These are phyloP conservation scores for Viridothelium virens DNA, from an alignment of 495 filamentous ascomycete species.

Conservation along the genomic window DNA sequence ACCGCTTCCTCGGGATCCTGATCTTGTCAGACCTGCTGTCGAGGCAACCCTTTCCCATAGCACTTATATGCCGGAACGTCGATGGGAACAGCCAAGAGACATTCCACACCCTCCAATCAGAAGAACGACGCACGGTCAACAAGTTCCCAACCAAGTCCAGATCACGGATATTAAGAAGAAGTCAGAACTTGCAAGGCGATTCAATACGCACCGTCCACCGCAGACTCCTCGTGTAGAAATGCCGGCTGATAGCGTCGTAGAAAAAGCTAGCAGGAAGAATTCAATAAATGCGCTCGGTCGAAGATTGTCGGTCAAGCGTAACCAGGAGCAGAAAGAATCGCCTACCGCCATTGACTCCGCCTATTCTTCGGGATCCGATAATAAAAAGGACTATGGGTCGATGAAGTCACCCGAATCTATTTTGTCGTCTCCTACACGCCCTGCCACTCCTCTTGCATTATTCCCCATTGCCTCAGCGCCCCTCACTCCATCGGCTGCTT, in stretches of 20 bases:
- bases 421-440: constrained; percentile 3
- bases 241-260: background rate
- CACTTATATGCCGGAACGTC: background rate
- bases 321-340: background rate
- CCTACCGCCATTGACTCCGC: constrained; percentile 2
- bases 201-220: background rate
- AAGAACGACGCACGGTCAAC: background rate
- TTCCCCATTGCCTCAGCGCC: constrained; percentile 14
- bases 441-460: constrained; percentile 12
- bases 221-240: background rate
- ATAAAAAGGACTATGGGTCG: background rate
- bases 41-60: constrained; percentile 9
- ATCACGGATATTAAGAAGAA: constrained; percentile 3
- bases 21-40: constrained; percentile 13
- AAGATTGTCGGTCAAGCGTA: constrained; percentile 1
- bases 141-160: background rate
- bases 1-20: constrained; percentile 13
- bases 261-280: constrained; percentile 1
- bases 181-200: background rate
- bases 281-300: constrained; percentile 2
- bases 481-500: constrained; percentile 14
- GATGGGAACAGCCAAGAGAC: constrained; percentile 7
- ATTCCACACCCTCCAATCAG: constrained; percentile 6
- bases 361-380: constrained; percentile 8
- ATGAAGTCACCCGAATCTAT: constrained; percentile 1